A percentile compares a stretch with the other conserved stretches of the same genome.
These are phyloP conservation scores for Tylopilus rubrobrunneus DNA, from an alignment of 768 basidiomycete genomes.

Conservation along the genomic window DNA sequence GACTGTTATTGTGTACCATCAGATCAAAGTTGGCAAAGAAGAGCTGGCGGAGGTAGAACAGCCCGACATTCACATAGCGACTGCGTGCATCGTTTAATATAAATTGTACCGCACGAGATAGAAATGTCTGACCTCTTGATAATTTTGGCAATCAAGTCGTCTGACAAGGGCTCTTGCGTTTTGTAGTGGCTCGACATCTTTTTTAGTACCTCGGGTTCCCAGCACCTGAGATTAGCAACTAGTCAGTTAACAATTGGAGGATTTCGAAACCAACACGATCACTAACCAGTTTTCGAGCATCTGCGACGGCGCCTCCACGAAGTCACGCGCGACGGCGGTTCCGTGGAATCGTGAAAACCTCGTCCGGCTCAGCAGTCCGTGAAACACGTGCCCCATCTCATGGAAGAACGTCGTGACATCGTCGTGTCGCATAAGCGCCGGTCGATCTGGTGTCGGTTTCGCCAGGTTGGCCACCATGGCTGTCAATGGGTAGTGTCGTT, in stretches of 20 bases:
- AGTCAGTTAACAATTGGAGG: background rate
- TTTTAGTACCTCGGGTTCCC: conserved; percentile 74
- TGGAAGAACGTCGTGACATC: conserved; percentile 92
- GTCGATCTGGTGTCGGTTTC: conserved; percentile 75
- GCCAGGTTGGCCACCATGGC: conserved; percentile 93
- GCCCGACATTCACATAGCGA: conserved; percentile 77
- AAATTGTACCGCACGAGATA: background rate
- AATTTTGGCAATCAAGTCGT: conserved; percentile 70
- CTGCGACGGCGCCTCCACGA: conserved; percentile 87
- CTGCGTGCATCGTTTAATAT: conserved; percentile 25
- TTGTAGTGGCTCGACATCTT: too few relatives aligned
- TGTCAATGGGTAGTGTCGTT: conserved; percentile 66
- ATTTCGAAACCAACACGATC: background rate
- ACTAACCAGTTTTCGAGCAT: conserved; percentile 87
- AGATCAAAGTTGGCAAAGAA: conserved; percentile 56
- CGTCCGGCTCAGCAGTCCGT: conserved; percentile 65
- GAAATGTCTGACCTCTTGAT: conserved; percentile 56
- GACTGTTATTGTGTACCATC: conserved; percentile 29
- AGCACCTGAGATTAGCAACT: conserved; percentile 48
- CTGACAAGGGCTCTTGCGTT: conserved; percentile 65
- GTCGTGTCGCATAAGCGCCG: conserved; percentile 82
- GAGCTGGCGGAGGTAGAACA: conserved; percentile 66
- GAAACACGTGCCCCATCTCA: conserved; percentile 80
- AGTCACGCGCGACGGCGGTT: conserved; percentile 74
- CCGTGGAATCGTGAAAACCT: conserved; percentile 79